Evolutionary conservation across 768 basidiomycete species (phyloP), one percentile per base, ranked within the genome.

Genomic region (Auricularia sp.): DNA sequence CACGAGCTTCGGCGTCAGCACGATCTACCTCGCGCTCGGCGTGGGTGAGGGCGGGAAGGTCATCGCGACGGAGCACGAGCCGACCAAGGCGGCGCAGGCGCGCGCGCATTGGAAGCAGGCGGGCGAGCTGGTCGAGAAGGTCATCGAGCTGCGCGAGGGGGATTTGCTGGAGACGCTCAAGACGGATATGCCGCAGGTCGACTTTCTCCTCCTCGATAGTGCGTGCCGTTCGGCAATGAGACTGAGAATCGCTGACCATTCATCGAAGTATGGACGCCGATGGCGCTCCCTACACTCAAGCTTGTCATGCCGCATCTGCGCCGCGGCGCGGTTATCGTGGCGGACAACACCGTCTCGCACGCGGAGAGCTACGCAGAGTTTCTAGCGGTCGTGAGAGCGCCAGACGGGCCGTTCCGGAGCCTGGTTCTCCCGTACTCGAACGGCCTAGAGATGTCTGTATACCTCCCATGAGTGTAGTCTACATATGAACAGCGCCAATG

Each of bases 31-130:
- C 18, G 56, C 56, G 10, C 24, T 59, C 16, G 56, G 16, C 8
- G 56, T 35, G 24, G 56, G 29, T 8, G 29, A 59, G 14, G 24
- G 14, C 13, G 56, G 29, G 11, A 14, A 24, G 14, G 56, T 59
- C 56, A 59, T 59, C 56, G 56, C 56, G 21, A 59, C 56, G 29
- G 56, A 59, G 24, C 56, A 59, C 56, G 56, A 59, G 56, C 29
- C 56, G 7, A 34, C 4, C 24, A 59, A 59, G 56, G 56, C 56
- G 14, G 24, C 11, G 21, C 24, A 34, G 24, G 56, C 56, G 6
- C 56, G 56, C 21, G 34, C 11, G 24, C 56, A 59, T 18, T 59
- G 56, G 56, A 34, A 3, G 21, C 16, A 59, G 24, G 56, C 56
- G 13, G 56, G 56, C 6, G 14, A 14, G 13, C 16, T 8, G 16